These are phyloP conservation scores for Monoraphidium neglectum DNA, from an alignment of 139 green algal genomes.

Conservation along the genomic window DNA sequence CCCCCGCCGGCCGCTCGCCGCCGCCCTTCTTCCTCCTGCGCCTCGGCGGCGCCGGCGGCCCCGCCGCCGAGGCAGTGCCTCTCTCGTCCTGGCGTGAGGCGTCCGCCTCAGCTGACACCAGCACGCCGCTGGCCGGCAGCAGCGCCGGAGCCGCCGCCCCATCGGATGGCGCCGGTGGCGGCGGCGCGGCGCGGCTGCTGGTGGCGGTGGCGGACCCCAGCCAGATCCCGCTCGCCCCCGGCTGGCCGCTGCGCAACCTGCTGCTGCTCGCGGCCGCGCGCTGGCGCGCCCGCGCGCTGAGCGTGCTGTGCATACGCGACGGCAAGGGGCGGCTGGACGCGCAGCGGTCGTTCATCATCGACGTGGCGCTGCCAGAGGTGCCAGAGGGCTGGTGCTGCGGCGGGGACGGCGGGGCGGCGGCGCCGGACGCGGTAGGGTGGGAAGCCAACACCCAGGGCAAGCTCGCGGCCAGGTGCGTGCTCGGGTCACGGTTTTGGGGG, in stretches of 20 bases:
- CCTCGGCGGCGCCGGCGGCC: background rate
- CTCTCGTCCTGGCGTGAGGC: no score
- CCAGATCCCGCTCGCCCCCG: constrained; percentile 54
- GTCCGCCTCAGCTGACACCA: no score
- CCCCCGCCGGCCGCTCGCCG: background rate
- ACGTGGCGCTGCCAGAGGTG: constrained; percentile 54
- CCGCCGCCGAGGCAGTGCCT: no score
- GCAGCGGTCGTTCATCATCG: constrained; percentile 4
- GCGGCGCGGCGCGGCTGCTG: constrained; percentile 21
- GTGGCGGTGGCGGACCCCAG: constrained; percentile 76
- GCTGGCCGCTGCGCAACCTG: constrained; percentile 88
- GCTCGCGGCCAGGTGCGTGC: constrained; percentile 52
- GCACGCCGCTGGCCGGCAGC: no score
- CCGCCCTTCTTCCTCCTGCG: background rate
- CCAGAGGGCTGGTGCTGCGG: constrained; percentile 12
- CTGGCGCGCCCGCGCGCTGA: constrained; percentile 40
- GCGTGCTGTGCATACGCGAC: constrained; percentile 76
- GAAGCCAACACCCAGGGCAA: constrained; percentile 68
- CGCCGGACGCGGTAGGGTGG: constrained; percentile 69
- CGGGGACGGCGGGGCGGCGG: constrained; percentile 5
- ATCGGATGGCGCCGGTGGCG: no score
- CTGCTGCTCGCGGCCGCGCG: constrained; percentile 68
- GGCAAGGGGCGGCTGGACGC: constrained; percentile 28
- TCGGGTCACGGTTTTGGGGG: no score
- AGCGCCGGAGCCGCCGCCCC: no score